Percentiles rank a stretch among this genome's conserved stretches.
phyloP scores from a whole-genome alignment of 75 land plant species.

The Isoetes taiwanensis region DNA sequence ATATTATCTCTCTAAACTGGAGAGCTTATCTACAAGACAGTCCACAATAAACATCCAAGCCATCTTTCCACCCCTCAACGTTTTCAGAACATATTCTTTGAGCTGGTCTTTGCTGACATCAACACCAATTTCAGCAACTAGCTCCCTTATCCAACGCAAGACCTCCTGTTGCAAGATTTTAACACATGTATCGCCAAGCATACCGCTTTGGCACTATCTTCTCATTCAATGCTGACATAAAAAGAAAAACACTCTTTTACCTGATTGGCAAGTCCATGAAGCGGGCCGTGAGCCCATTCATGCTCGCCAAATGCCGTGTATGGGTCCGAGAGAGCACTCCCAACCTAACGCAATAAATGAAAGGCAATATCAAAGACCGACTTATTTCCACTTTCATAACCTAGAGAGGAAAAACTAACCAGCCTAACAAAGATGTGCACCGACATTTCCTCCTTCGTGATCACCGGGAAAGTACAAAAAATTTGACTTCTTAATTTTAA shows the following conservation, averaged over 20 bases:
- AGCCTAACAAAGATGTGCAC: too few relatives aligned
- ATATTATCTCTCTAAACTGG: not conserved
- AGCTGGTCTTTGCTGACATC: slow-evolving; percentile 63
- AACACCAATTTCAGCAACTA: slow-evolving; percentile 75
- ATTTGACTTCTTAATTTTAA: too few relatives aligned
- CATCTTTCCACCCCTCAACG: slow-evolving; percentile 95
- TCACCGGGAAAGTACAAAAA: too few relatives aligned
- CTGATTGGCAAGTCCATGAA: slow-evolving; percentile 98
- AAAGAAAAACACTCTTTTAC: too few relatives aligned
- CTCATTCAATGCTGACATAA: too few relatives aligned
- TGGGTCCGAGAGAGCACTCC: slow-evolving; percentile 96
- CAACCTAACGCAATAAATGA: too few relatives aligned
- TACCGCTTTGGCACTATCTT: too few relatives aligned
- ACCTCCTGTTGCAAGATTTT: slow-evolving; percentile 85
- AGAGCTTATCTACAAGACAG: not conserved
- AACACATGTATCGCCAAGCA: too few relatives aligned
- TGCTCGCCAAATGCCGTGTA: slow-evolving; percentile 90
- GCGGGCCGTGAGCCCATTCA: slow-evolving; percentile 95
- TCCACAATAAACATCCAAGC: slow-evolving; percentile 6
- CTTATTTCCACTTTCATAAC: too few relatives aligned
- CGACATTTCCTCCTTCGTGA: slow-evolving; percentile 98
- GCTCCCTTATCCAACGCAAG: slow-evolving; percentile 83
- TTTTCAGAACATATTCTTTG: slow-evolving; percentile 81
- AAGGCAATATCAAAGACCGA: too few relatives aligned
- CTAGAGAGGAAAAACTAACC: too few relatives aligned